Evolutionary conservation across 2,329 filamentous ascomycete genomes (phyloP), one percentile per base, ranked within the genome.

Genomic region (Aspergillus calidoustus): DNA sequence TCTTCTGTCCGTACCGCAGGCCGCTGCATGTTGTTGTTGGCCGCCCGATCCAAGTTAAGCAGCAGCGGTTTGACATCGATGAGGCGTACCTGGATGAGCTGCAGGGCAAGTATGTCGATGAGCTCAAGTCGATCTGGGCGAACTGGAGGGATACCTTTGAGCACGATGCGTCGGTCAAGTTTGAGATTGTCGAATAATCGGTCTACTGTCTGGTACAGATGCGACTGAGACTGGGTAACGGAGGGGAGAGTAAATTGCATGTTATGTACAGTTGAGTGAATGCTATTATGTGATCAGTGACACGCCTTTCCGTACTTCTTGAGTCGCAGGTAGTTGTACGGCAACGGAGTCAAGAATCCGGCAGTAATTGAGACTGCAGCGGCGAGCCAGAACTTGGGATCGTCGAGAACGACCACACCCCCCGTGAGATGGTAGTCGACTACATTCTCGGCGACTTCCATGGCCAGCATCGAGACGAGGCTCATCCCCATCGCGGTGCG

Each of bases 21-120:
- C 89, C 91, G n/a, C 80, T 96, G 61, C 92, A 96, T 73, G 86
- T 95, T 28, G 92, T 96, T 8, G 90, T 95, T 7, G 92, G 92
- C 1, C 83, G 84, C 54, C 91, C 92, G 0, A 90, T 96, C 62
- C 80, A 81, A 64, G 87, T 94, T 2, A 77, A 81, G 48, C 82
- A 83, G 69, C 71, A 80, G 49, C 79, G 66, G 38, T 79, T 82
- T 38, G 84, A 86, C 57, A 89, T 91, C 0, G 83, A 87, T 15
- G 83, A 87, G 63, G 83, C 83, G 19, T 90, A 93, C 68, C 86
- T 96, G 60, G 88, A 95, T 68, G 78, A 87, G 66, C 79, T 96
- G 60, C 92, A 96, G 73, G 82, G 80, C 25, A 77, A 87, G 63
- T 96, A 96, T 74, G 83, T 92, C 0, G 78, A 81, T 19, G 91